Evolutionary conservation across 805 yeast genomes (phyloP).

Genomic region (Metschnikowia noctiluminum): DNA sequence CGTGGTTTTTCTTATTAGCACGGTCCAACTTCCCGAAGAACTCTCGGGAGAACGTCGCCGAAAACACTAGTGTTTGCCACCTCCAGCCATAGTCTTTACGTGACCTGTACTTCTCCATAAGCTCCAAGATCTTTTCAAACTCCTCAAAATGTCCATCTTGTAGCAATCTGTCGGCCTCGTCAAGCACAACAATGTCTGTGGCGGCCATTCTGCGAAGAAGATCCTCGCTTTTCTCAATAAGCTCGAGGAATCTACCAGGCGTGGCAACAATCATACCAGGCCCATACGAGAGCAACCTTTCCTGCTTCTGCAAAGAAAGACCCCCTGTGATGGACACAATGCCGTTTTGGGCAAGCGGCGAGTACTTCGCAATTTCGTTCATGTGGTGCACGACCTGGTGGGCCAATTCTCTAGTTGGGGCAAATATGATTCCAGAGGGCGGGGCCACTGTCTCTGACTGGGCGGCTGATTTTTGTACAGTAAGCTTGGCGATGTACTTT

Average conservation of each 20-base stretch:
- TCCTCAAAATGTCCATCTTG: conserved; percentile 98
- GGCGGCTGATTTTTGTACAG: background rate
- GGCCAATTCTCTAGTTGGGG: conserved; percentile 96
- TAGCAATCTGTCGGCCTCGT: conserved; percentile 92
- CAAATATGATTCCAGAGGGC: conserved; percentile 77
- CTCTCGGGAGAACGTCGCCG: conserved; percentile 88
- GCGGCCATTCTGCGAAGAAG: conserved; percentile 40
- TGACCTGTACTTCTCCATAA: conserved; percentile 52
- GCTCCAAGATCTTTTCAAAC: conserved; percentile 72
- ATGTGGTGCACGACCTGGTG: conserved; percentile 88
- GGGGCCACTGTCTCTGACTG: background rate
- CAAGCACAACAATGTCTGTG: conserved; percentile 62
- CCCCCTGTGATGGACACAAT: conserved; percentile 91
- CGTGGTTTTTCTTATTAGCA: conserved; percentile 23
- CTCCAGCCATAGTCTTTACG: conserved; percentile 35
- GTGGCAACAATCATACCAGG: conserved; percentile 90
- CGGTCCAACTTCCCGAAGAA: conserved; percentile 69
- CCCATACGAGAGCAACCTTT: conserved; percentile 65
- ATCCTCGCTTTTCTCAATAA: conserved; percentile 60
- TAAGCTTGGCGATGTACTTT: conserved; percentile 36
- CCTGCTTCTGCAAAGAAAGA: conserved; percentile 88
- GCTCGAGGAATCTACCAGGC: conserved; percentile 88
- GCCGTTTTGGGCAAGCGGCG: conserved; percentile 51
- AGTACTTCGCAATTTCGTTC: conserved; percentile 48
- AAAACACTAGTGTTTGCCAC: conserved; percentile 88